These are phyloP conservation scores for Cubamyces lactineus DNA, from an alignment of 768 basidiomycete species.

Conservation along the genomic window DNA sequence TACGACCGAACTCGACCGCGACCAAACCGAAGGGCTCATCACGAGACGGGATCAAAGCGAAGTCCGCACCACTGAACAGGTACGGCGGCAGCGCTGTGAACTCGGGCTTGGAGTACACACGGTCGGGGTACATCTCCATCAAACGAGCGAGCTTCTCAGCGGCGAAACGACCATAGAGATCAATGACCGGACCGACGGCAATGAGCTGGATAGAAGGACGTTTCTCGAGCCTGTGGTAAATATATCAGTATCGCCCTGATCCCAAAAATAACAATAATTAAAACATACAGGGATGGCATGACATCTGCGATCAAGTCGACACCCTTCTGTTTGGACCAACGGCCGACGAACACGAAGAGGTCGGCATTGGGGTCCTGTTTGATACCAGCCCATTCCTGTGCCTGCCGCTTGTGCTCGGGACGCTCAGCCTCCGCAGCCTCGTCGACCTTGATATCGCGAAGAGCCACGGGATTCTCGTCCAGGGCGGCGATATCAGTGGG, in stretches of 20 bases:
- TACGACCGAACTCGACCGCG: conserved; percentile 94
- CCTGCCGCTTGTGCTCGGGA: conserved; percentile 88
- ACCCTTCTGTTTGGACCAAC: conserved; percentile 98
- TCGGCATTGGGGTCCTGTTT: conserved; percentile 89
- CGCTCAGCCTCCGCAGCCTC: conserved; percentile 84
- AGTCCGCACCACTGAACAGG: conserved; percentile 93
- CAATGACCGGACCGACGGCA: conserved; percentile 92
- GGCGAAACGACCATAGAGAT: conserved; percentile 93
- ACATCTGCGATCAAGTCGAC: conserved; percentile 97
- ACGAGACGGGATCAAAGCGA: conserved; percentile 92
- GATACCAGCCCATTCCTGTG: conserved; percentile 95
- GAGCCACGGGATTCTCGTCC: conserved; percentile 73
- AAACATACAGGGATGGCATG: conserved; percentile 81
- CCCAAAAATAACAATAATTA: conserved; percentile 7
- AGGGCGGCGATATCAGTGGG: conserved; percentile 93
- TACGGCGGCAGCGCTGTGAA: conserved; percentile 94
- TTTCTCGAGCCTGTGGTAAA: conserved; percentile 69
- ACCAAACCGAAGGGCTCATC: conserved; percentile 97
- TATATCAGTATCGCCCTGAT: conserved; percentile 12
- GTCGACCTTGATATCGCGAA: conserved; percentile 79
- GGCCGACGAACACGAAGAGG: conserved; percentile 94
- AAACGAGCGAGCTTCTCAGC: conserved; percentile 91
- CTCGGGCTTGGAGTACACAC: conserved; percentile 95
- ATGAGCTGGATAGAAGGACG: conserved; percentile 84
- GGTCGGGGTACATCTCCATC: conserved; percentile 94